Evolutionary conservation across 2,329 filamentous ascomycete species (phyloP), one percentile per base, ranked within the genome.

Genomic region (Tolypocladium guangdongense): DNA sequence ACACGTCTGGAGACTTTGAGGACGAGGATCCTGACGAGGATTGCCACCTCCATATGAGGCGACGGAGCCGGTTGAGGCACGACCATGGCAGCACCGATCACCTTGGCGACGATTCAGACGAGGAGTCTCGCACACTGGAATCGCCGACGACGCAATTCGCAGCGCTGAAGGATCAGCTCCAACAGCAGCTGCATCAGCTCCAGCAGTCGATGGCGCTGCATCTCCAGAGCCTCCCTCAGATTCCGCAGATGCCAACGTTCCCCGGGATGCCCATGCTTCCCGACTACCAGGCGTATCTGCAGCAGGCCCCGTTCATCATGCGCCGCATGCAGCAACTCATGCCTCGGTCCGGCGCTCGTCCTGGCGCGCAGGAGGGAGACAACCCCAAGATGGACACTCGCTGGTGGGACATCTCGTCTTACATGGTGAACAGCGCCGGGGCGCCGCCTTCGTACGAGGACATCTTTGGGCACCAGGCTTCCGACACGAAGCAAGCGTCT

Each of bases 391-490:
- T 74, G 52, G 78, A 82, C 51, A 74, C 74, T 59, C 77, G 78
- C 55, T 88, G 86, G 84, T 88, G 83, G 80, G 83, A 86, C 63
- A 71, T 85, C 32, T 77, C 85, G 46, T 81, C 82, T 10, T 70
- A 76, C 38, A 74, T 77, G 60, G 69, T 71, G 18, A 72, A 69
- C 22, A 71, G 70, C 39, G 69, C 80, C 11, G 72, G 75, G 4
- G 74, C 80, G 35, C 87, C 87, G 10, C 88, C 88, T 11, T 81
- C 88, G 0, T 93, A 93, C 59, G 84, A 90, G 52, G 88, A 91
- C 49, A 80, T 93, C 32, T 93, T 83, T 65, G 88, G 87, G 2
- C 71, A 73, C 41, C 68, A 74, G 52, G 72, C 76, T 46, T 57
- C 75, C 18, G 78, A 84, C 53, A 70, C 68, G 27, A 85, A 86